A percentile compares a stretch with the other conserved stretches of the same genome.
These are phyloP conservation scores for Thinopyrum obtusiflorum DNA, from an alignment of 202 grass and related monocot species.

Conservation along the genomic window DNA sequence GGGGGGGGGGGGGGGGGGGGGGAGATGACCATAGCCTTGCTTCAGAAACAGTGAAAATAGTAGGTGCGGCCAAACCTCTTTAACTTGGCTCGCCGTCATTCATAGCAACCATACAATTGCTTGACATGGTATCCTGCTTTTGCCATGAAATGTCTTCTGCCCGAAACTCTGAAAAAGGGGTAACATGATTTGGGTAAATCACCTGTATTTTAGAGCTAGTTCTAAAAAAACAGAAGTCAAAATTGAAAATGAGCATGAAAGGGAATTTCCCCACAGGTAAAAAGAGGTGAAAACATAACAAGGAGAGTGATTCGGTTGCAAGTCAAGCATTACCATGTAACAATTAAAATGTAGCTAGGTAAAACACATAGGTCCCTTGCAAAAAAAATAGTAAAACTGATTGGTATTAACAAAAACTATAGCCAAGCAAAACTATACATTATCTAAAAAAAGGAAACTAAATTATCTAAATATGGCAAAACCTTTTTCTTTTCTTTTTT, in stretches of 20 bases:
- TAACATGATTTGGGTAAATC: slow-evolving; percentile 10
- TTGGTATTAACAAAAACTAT: neutral
- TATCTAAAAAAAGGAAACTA: neutral
- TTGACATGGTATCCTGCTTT: neutral
- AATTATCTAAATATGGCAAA: no score
- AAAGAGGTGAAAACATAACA: neutral
- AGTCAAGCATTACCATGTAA: neutral
- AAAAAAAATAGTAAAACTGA: neutral
- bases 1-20: no score
- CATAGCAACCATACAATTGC: slow-evolving; percentile 12
- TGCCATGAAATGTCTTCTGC: slow-evolving; percentile 3
- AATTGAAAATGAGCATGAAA: slow-evolving; percentile 14
- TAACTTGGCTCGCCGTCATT: slow-evolving; percentile 6
- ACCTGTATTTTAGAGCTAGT: neutral
- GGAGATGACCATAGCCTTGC: neutral
- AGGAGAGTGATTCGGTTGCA: neutral
- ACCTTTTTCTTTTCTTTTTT: no score
- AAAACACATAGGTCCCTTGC: neutral
- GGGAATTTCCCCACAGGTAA: neutral
- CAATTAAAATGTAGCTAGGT: neutral
- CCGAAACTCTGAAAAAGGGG: slow-evolving; percentile 31
- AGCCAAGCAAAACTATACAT: neutral
- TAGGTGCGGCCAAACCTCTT: slow-evolving; percentile 12
- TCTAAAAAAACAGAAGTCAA: slow-evolving; percentile 13
- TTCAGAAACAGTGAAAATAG: neutral